These are phyloP conservation scores for Xeromyces bisporus DNA, from an alignment of 495 filamentous ascomycete genomes.

Conservation along the genomic window DNA sequence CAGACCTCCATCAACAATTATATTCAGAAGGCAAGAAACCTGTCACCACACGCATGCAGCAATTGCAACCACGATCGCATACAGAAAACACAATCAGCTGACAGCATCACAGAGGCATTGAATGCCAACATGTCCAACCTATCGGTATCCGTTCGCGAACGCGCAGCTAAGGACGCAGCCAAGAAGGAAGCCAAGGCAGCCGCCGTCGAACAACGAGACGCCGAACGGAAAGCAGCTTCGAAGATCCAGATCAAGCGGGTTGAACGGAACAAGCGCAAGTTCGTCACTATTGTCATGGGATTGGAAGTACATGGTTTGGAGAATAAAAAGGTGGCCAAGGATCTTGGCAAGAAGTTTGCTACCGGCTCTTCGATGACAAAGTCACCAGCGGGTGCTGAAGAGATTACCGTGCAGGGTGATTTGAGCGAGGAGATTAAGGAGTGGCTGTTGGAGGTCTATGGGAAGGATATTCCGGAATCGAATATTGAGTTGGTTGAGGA, in stretches of 20 bases:
- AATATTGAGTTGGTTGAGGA: constrained; percentile 91
- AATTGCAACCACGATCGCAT: not conserved
- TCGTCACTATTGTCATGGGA: constrained; percentile 76
- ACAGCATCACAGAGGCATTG: constrained; percentile 69
- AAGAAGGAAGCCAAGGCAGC: constrained; percentile 93
- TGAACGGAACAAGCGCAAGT: constrained; percentile 94
- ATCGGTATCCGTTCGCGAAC: constrained; percentile 74
- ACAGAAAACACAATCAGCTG: no score
- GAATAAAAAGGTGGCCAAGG: constrained; percentile 62
- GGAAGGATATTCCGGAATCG: constrained; percentile 65
- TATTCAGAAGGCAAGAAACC: constrained; percentile 72
- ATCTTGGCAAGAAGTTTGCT: constrained; percentile 45
- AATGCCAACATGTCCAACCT: constrained; percentile 68
- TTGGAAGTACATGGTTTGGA: constrained; percentile 83
- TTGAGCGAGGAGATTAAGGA: constrained; percentile 89
- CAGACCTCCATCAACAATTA: constrained; percentile 53
- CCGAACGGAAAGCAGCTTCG: constrained; percentile 55
- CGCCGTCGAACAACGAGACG: constrained; percentile 60
- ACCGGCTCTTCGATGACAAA: constrained; percentile 89
- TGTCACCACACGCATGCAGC: no score
- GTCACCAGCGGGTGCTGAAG: constrained; percentile 67
- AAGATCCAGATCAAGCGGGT: constrained; percentile 89
- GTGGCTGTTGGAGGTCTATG: constrained; percentile 72
- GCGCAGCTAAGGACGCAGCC: constrained; percentile 80
- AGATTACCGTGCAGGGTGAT: constrained; percentile 97